Conservation (phyloP, 2,329 filamentous ascomycete species). For the Penicillium sp. region DNA sequence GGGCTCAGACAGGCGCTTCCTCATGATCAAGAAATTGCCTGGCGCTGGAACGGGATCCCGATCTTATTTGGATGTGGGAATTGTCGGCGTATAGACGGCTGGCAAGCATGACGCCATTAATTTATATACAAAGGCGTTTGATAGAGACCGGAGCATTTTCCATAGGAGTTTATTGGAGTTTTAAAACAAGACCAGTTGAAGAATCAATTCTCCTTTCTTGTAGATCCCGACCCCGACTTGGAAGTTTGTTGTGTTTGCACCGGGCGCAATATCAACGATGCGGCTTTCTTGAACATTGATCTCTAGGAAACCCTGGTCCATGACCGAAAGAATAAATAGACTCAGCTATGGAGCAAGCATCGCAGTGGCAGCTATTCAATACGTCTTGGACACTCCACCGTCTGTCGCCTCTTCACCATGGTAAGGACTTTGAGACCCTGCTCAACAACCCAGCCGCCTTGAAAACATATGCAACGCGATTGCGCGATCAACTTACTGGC, state of each 20-base stretch:
- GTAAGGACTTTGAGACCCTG: slow-evolving; percentile 36
- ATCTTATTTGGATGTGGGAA: slow-evolving; percentile 37
- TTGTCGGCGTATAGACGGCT: slow-evolving; percentile 31
- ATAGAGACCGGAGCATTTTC: slow-evolving; percentile 6
- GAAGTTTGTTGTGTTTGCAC: slow-evolving; percentile 24
- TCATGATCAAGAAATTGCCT: slow-evolving; percentile 35
- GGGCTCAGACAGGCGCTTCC: slow-evolving; percentile 26
- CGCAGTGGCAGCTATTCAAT: slow-evolving; percentile 47
- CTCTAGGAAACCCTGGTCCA: neutral
- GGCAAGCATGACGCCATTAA: slow-evolving; percentile 29
- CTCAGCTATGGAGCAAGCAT: slow-evolving; percentile 26
- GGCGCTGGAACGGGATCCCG: slow-evolving; percentile 34
- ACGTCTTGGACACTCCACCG: slow-evolving; percentile 56
- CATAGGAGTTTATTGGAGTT: neutral
- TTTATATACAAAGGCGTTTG: slow-evolving; percentile 11
- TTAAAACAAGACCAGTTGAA: neutral
- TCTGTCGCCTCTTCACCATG: slow-evolving; percentile 54
- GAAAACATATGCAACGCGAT: slow-evolving; percentile 47
- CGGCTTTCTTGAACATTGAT: neutral
- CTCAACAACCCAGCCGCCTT: slow-evolving; percentile 37
- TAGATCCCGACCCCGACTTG: neutral
- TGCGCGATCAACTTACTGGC: slow-evolving; percentile 51
- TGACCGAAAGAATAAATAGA: neutral
- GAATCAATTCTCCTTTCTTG: neutral
- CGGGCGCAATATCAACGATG: slow-evolving; percentile 8